These are phyloP conservation scores for Euphorbia pulcherrima DNA, from an alignment of 345 rosid genomes.

Conservation along the genomic window DNA sequence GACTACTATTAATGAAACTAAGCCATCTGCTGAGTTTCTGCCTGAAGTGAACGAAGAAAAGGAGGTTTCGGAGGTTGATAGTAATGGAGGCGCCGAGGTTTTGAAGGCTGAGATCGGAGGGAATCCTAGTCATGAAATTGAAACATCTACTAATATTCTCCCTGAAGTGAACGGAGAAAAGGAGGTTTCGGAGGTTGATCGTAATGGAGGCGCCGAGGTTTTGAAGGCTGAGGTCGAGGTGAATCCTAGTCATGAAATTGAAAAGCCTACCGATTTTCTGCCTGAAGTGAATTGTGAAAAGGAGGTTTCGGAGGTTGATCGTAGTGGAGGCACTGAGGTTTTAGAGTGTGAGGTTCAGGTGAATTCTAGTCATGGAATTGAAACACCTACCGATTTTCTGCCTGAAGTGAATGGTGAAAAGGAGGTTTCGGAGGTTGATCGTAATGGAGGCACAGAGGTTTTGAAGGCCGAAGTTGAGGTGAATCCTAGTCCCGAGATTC, in stretches of 20 bases:
- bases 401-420: conserved; percentile 6
- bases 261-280: too few species aligned
- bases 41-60: too few species aligned
- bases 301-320: conserved; percentile 9
- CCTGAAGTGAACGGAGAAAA: conserved; percentile 18
- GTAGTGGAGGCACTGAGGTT: too few species aligned
- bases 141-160: conserved; percentile 12
- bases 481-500: conserved; percentile 12
- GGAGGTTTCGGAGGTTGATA: conserved; percentile 19
- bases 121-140: conserved; percentile 13
- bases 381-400: too few species aligned
- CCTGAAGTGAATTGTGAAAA: conserved; percentile 6
- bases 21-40: too few species aligned
- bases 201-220: too few species aligned
- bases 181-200: conserved; percentile 10
- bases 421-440: conserved; percentile 20
- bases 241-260: too few species aligned
- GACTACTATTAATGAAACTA: too few species aligned
- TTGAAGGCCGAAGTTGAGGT: conserved; percentile 11
- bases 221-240: too few species aligned
- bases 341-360: too few species aligned
- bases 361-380: too few species aligned
- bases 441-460: conserved; percentile 18
- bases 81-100: conserved; percentile 16
- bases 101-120: conserved; percentile 8